Evolutionary conservation across 2,329 filamentous ascomycete species (phyloP), one percentile per base, ranked within the genome.

Genomic region (Fusarium sp.): DNA sequence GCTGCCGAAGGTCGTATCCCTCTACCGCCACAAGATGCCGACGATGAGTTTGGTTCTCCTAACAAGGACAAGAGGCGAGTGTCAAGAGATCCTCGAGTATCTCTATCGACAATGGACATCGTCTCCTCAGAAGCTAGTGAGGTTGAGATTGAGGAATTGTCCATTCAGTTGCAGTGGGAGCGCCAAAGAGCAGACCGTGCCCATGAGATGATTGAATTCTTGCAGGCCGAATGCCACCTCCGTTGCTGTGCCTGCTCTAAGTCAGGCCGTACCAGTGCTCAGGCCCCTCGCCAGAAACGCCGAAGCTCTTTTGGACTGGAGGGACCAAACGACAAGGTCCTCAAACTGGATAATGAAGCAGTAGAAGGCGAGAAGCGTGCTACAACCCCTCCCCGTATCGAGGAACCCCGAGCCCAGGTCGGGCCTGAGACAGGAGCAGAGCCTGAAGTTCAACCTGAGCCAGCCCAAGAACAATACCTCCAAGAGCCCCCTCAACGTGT

Each of bases 151-250:
- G 88, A 90, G 47, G 87, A 90, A 73, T 81, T 90, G 44, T 83
- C 82, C 2, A 82, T 82, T 10, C 81, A 88, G 59, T 84, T 87
- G 77, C 83, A 86, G 62, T 90, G 88, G 86, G 88, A 89, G 80
- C 83, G 88, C 82, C 87, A 89, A 77, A 86, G 91, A 60, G 91
- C 92, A 14, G 87, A 92, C 69, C 88, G 91, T 12, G 91, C 92
- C 0, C 86, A 92, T 70, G 92, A 94, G 67, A 89, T 92, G 77
- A 86, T 94, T 52, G 91, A 94, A 36, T 95, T 94, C 80, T 84
- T 95, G 78, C 89, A 93, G 77, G 87, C 92, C 60, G 93, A 95
- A 79, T 94, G 92, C 79, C 86, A 89, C 54, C 87, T 94, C 71
- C 86, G 87, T 50, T 90, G 88, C 80, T 94, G 92, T 82, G 84